Evolutionary conservation across 257 asterid species (phyloP).

Genomic region (Solanum dulcamara): DNA sequence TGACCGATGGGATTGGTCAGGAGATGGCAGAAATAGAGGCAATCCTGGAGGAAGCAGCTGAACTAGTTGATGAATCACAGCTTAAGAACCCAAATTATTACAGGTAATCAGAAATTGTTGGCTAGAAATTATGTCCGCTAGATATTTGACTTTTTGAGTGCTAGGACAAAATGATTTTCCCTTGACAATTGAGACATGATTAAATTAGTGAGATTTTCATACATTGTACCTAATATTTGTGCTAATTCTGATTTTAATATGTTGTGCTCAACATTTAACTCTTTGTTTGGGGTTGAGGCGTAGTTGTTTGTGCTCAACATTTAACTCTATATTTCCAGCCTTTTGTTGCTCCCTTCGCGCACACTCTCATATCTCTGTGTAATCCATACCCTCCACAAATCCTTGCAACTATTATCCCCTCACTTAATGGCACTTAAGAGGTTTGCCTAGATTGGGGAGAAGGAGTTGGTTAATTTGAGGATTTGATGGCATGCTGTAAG

Average conservation of each 20-base stretch:
- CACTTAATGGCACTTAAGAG: background rate
- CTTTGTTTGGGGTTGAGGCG: background rate
- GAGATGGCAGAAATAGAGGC: conserved; percentile 91
- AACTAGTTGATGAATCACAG: conserved; percentile 79
- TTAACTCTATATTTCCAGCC: background rate
- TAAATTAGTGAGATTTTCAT: background rate
- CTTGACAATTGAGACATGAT: background rate
- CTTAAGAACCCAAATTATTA: conserved; percentile 84
- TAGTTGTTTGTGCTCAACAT: background rate
- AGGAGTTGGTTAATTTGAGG: background rate
- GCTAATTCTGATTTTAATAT: background rate
- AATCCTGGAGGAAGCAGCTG: conserved; percentile 95
- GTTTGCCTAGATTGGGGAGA: background rate
- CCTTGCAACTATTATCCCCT: background rate
- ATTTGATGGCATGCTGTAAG: background rate
- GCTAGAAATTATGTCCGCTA: background rate
- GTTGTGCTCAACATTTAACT: background rate
- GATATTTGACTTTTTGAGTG: background rate
- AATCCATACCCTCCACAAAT: background rate
- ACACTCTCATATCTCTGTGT: background rate
- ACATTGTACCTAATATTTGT: background rate
- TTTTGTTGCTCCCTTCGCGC: background rate
- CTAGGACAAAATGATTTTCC: background rate
- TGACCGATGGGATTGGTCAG: conserved; percentile 53
- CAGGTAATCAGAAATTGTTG: conserved; percentile 38